phyloP scores from a whole-genome alignment of 441 rosid species.

The Monsonia emarginata region DNA sequence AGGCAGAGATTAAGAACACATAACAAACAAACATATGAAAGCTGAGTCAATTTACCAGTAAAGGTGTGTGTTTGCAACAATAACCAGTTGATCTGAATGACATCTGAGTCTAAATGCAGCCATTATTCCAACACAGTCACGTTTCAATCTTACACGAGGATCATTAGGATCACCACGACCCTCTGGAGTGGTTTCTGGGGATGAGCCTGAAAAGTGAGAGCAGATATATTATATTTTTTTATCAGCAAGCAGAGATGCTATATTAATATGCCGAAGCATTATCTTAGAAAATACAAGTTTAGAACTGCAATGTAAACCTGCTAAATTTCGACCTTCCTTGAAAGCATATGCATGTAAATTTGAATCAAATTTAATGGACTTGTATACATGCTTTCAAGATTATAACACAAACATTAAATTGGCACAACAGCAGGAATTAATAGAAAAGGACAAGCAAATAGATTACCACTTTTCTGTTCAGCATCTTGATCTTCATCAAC shows the following conservation, averaged over 20 bases:
- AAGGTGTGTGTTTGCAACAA: conserved; percentile 78
- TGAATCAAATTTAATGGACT: too few species aligned
- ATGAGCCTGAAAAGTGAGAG: conserved; percentile 29
- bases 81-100: conserved; percentile 40
- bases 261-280: too few species aligned
- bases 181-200: conserved; percentile 23
- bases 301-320: too few species aligned
- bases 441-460: background rate
- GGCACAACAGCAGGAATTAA: conserved; percentile 5
- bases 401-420: background rate
- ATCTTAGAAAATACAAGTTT: background rate
- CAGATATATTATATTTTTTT: too few species aligned
- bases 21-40: conserved; percentile 8
- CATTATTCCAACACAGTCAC: conserved; percentile 85
- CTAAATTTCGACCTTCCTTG: background rate
- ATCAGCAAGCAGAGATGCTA: too few species aligned
- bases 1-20: background rate
- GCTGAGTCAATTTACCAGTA: conserved; percentile 44
- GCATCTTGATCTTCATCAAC: conserved; percentile 25
- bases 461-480: conserved; percentile 34
- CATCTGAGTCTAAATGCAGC: conserved; percentile 71
- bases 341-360: background rate
- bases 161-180: conserved; percentile 64
- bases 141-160: conserved; percentile 63
- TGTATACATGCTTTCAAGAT: too few species aligned